These are phyloP conservation scores for Ceratocystis variospora DNA, from an alignment of 2,329 filamentous ascomycete genomes.

Conservation along the genomic window DNA sequence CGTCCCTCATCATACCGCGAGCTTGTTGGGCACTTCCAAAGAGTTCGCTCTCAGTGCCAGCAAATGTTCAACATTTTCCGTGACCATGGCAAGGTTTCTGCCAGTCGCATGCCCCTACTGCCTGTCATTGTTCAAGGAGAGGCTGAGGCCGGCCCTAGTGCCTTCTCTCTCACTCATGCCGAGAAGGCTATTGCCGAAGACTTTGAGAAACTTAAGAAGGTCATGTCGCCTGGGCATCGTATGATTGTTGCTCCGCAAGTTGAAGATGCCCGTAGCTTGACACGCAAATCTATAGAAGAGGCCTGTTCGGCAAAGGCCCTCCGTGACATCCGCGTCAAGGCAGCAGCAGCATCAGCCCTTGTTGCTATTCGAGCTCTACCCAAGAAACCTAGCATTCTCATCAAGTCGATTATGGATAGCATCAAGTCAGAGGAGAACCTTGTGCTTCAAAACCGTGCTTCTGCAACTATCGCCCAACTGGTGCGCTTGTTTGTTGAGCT, in stretches of 20 bases:
- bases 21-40: conserved; percentile 76
- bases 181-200: conserved; percentile 78
- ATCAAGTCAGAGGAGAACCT: conserved; percentile 88
- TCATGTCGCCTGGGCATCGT: conserved; percentile 75
- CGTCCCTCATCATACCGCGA: conserved; percentile 76
- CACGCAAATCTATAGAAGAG: conserved; percentile 61
- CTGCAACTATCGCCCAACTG: conserved; percentile 67
- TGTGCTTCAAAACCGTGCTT: conserved; percentile 75
- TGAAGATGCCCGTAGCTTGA: conserved; percentile 59
- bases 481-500: conserved; percentile 74
- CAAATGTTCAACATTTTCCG: conserved; percentile 83
- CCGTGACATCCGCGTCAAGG: conserved; percentile 73
- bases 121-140: conserved; percentile 92
- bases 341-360: conserved; percentile 73
- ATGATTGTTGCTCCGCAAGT: conserved; percentile 70
- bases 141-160: conserved; percentile 75
- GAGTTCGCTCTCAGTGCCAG: conserved; percentile 81
- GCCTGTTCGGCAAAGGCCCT: conserved; percentile 65
- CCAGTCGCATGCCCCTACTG: conserved; percentile 60
- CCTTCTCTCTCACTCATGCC: conserved; percentile 77
- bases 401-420: conserved; percentile 97
- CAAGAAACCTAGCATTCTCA: conserved; percentile 83
- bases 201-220: conserved; percentile 76
- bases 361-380: conserved; percentile 78
- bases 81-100: conserved; percentile 71